Percentiles rank a stretch among this genome's conserved stretches.
Evolutionary conservation across 768 basidiomycete genomes (phyloP).

Genomic region (Russula abietina): DNA sequence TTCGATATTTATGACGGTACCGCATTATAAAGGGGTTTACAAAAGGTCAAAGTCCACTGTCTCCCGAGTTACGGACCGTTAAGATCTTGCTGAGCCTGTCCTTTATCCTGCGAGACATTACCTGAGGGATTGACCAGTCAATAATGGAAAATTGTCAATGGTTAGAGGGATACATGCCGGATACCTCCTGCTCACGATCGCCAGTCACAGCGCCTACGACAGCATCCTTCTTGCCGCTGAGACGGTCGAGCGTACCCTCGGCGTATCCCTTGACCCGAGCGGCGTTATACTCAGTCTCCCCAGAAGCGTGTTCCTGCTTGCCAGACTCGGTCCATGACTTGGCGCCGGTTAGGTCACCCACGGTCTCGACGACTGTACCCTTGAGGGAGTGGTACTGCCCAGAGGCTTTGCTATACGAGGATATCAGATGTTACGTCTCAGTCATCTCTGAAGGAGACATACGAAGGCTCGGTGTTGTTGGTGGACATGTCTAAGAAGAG

Average conservation of each 20-base stretch:
- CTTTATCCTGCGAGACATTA: conserved; percentile 49
- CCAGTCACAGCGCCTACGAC: conserved; percentile 52
- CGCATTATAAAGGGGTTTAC: neutral
- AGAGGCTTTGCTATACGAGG: conserved; percentile 31
- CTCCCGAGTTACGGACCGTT: conserved; percentile 31
- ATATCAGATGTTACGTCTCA: neutral
- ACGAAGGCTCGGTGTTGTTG: conserved; percentile 22
- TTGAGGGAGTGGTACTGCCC: conserved; percentile 38
- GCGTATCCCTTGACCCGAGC: conserved; percentile 47
- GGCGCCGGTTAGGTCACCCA: conserved; percentile 42
- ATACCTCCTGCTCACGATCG: conserved; percentile 45
- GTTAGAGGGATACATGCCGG: conserved; percentile 34
- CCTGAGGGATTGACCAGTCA: conserved; percentile 33
- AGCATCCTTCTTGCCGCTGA: conserved; percentile 47
- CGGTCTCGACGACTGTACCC: conserved; percentile 36
- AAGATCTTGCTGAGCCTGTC: conserved; percentile 45
- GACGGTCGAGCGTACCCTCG: conserved; percentile 42
- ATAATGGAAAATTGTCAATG: neutral
- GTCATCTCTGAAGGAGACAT: neutral
- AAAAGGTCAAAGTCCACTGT: neutral
- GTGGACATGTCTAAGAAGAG: conserved; percentile 13
- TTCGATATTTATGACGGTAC: neutral
- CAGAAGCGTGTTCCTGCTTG: conserved; percentile 45
- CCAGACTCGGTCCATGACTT: conserved; percentile 41
- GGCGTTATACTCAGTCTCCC: conserved; percentile 43